Conservation (phyloP, 2,329 filamentous ascomycete genomes). For the Pseudopyrenochaeta lycopersici region DNA sequence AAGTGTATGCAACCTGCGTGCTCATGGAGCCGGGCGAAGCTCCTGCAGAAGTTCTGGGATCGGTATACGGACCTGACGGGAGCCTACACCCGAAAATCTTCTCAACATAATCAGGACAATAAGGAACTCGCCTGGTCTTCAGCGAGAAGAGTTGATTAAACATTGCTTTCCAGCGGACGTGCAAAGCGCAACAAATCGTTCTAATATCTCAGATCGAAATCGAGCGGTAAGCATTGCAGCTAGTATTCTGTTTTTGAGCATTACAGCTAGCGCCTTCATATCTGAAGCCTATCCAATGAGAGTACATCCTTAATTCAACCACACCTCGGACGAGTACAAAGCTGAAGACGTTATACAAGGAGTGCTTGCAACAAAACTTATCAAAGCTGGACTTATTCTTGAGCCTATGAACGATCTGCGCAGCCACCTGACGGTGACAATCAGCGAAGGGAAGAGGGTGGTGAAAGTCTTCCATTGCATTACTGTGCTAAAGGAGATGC, state of each 20-base stretch:
- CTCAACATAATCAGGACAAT: conserved; percentile 6
- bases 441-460: not conserved
- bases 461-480: conserved; percentile 15
- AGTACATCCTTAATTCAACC: not conserved
- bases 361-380: not conserved
- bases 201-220: not conserved
- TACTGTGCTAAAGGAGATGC: conserved; percentile 14
- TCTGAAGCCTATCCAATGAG: conserved; percentile 1
- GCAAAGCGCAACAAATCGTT: not conserved
- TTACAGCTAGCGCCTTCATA: conserved; percentile 2
- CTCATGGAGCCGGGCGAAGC: conserved; percentile 9
- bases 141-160: not conserved
- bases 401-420: conserved; percentile 6
- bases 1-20: not conserved
- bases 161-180: not conserved
- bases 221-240: conserved; percentile 12
- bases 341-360: not conserved
- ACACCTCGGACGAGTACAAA: not conserved
- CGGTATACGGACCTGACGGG: conserved; percentile 9
- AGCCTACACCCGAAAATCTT: conserved; percentile 7
- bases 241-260: conserved; percentile 5
- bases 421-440: conserved; percentile 7
- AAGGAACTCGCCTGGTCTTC: not conserved
- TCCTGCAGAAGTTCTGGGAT: conserved; percentile 3
- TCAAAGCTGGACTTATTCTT: not conserved